Conservation (phyloP, 768 basidiomycete genomes). For the Lactifluus hygrophoroides region DNA sequence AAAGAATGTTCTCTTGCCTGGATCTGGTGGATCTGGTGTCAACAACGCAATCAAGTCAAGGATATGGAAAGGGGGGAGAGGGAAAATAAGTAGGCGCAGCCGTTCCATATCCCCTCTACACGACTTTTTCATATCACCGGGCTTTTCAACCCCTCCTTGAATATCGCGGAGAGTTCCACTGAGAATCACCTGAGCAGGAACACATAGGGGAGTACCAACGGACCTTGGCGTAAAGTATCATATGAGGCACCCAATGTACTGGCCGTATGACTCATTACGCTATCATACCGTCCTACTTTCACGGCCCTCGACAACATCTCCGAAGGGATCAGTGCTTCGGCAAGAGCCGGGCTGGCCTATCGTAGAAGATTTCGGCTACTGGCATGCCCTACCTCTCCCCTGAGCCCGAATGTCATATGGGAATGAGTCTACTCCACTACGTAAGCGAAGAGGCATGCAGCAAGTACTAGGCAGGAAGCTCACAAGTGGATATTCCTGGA, state of each 20-base stretch:
- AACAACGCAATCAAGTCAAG: not conserved
- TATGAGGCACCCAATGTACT: not conserved
- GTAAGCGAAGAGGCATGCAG: not conserved
- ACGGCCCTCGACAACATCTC: not conserved
- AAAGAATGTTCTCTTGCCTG: not conserved
- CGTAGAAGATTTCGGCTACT: not conserved
- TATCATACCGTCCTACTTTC: not conserved
- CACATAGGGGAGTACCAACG: not conserved
- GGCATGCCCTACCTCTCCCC: not conserved
- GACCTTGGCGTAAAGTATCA: not conserved
- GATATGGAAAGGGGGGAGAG: not conserved
- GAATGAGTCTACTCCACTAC: not conserved
- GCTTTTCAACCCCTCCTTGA: not conserved
- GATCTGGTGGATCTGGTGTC: not conserved
- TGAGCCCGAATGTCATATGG: not conserved
- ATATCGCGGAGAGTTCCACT: no score
- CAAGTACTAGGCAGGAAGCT: no score
- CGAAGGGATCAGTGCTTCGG: not conserved
- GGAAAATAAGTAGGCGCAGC: not conserved
- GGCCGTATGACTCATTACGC: not conserved
- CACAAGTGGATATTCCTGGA: not conserved
- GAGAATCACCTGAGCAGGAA: not conserved
- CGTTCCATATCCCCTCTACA: not conserved
- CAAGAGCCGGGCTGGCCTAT: not conserved
- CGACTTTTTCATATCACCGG: not conserved